Conservation (phyloP, 2,329 filamentous ascomycete genomes). For the Fusarium virguliforme region DNA sequence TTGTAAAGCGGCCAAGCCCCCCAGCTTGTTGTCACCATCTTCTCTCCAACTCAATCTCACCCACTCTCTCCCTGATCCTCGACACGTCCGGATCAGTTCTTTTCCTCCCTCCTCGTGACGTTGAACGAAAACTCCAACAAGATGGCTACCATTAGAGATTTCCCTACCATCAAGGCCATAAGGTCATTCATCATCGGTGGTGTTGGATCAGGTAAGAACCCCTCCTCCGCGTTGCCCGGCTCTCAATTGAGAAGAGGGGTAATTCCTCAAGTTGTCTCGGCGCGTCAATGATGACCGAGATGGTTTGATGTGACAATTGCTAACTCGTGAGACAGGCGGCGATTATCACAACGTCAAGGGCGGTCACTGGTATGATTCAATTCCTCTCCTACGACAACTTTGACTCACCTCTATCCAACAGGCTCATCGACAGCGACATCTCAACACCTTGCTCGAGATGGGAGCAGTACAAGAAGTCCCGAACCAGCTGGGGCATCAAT, state of each 20-base stretch:
- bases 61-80: slow-evolving; percentile 10
- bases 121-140: slow-evolving; percentile 8
- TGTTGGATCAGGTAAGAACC: slow-evolving; percentile 53
- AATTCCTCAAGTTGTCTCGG: slow-evolving; percentile 1
- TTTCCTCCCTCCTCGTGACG: neutral
- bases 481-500: slow-evolving; percentile 96
- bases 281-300: neutral
- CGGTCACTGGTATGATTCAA: slow-evolving; percentile 71
- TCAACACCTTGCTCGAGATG: slow-evolving; percentile 93
- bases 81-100: neutral
- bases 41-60: slow-evolving; percentile 16
- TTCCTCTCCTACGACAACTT: slow-evolving; percentile 5
- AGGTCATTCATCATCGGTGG: slow-evolving; percentile 77
- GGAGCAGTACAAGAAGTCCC: slow-evolving; percentile 88
- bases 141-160: slow-evolving; percentile 70
- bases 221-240: neutral
- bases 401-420: slow-evolving; percentile 59
- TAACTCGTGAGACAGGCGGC: slow-evolving; percentile 67
- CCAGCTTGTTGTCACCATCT: slow-evolving; percentile 24
- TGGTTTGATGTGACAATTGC: slow-evolving; percentile 11
- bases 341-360: slow-evolving; percentile 94
- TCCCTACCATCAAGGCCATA: slow-evolving; percentile 83
- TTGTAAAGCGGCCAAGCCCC: slow-evolving; percentile 44
- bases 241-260: slow-evolving; percentile 1
- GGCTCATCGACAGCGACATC: slow-evolving; percentile 93